These are phyloP conservation scores for Mrakia blollopis DNA, from an alignment of 768 basidiomycete genomes.

Conservation along the genomic window DNA sequence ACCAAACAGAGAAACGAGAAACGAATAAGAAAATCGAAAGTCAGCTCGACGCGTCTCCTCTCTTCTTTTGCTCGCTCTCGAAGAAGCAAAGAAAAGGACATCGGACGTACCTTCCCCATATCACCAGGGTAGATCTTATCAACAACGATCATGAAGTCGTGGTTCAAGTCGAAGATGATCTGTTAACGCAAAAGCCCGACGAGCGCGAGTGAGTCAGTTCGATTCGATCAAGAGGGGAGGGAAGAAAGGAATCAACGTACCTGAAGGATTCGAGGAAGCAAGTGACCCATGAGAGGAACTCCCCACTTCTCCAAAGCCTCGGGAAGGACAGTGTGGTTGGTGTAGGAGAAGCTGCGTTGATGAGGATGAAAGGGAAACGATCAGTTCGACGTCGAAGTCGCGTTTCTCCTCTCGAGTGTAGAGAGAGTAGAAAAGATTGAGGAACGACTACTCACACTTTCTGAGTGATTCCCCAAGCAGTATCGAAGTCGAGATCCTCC, in stretches of 20 bases:
- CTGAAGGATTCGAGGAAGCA: conserved; percentile 59
- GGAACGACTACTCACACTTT: conserved; percentile 50
- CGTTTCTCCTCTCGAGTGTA: no score
- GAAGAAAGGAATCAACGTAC: background rate
- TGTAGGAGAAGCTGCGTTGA: conserved; percentile 36
- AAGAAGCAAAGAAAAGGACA: background rate
- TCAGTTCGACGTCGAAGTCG: no score
- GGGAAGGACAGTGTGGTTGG: conserved; percentile 30
- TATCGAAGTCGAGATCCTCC: conserved; percentile 75
- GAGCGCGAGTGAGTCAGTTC: background rate
- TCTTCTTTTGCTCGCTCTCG: no score
- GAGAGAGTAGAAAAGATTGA: no score
- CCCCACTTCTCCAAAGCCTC: conserved; percentile 66
- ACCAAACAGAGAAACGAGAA: no score
- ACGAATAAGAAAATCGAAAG: background rate
- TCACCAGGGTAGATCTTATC: conserved; percentile 88
- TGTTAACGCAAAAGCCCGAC: conserved; percentile 48
- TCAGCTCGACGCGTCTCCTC: background rate
- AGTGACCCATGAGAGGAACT: conserved; percentile 73
- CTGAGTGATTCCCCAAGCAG: conserved; percentile 82
- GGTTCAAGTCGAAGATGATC: conserved; percentile 75
- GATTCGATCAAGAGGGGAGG: background rate
- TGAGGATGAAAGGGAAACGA: no score
- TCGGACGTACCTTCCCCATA: conserved; percentile 55
- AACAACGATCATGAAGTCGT: conserved; percentile 55